A percentile compares a stretch with the other conserved stretches of the same genome.
Evolutionary conservation across 2,329 filamentous ascomycete species (phyloP).

Genomic region (Gremmenia infestans): DNA sequence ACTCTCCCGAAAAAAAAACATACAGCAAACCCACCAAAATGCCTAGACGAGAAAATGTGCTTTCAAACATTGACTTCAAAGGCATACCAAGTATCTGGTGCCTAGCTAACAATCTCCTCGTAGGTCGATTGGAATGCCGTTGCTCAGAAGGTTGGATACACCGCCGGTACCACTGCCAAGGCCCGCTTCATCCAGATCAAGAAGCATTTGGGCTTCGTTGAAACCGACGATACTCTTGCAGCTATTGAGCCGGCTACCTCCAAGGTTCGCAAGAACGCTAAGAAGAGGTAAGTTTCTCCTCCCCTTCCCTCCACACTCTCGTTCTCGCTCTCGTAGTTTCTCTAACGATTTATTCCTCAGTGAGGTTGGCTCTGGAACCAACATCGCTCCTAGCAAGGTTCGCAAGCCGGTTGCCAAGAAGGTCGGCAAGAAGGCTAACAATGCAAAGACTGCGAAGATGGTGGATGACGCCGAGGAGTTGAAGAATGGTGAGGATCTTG

Average conservation of each 20-base stretch:
- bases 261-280: too few relatives aligned
- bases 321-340: background rate
- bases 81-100: background rate
- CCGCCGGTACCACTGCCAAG: conserved; percentile 42
- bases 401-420: background rate
- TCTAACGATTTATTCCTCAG: background rate
- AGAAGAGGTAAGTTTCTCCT: too few relatives aligned
- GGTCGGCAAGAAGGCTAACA: background rate
- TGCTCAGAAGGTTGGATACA: conserved; percentile 39
- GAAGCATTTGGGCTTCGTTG: conserved; percentile 36
- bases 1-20: too few relatives aligned
- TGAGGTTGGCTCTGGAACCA: conserved; percentile 9
- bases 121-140: conserved; percentile 43
- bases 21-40: too few relatives aligned
- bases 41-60: too few relatives aligned
- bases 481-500: too few relatives aligned
- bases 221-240: background rate
- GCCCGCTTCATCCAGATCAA: conserved; percentile 48
- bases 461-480: too few relatives aligned
- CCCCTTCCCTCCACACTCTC: too few relatives aligned
- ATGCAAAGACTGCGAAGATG: too few relatives aligned
- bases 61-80: too few relatives aligned
- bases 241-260: too few relatives aligned
- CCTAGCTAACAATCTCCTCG: background rate
- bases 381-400: conserved; percentile 8